Evolutionary conservation across 176 grass and related monocot species (phyloP), one percentile per base, ranked within the genome.

Genomic region (Calamus simplicifolius): DNA sequence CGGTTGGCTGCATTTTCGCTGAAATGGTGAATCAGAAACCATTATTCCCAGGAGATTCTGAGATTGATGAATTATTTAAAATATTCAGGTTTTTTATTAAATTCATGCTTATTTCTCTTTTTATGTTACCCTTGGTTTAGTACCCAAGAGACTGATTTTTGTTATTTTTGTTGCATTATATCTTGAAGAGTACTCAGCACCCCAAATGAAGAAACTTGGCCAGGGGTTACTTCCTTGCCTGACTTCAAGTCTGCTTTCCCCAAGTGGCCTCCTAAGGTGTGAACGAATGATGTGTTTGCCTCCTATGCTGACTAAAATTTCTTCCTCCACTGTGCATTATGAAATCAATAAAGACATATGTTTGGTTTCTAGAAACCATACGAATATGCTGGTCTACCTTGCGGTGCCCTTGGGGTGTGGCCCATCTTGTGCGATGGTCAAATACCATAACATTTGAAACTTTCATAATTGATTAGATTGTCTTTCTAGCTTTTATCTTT

Each of bases 21-120:
- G 90, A 95, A 82, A 95, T 95, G 90, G 90, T 89, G 63, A 95
- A 85, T 80, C 85, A 86, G 73, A 81, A 76, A 16, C 90, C 90
- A 49, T 55, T 95, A 55, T 89, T 95, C 48, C 90, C 90, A 57
- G 90, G 90, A 52, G 90, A 95, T 68, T 95, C 90, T 57, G 90
- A 95, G 73, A 95, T 95, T 6, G 90, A 95, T 48, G 85, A 95
- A 69, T 50, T 95, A 49, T 95, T 95, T 72, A 95, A 81, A 68
- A 95, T 95, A 74, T 95, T 95, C 82, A 95, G 90, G 90, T 95
- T 77, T 51, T 6, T 56, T 26, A 51, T 51, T 3, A 18, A 25
- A 29, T 27, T 70, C 43, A 15, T 67, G 58, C 23, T 38, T 19
- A 48, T 55, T 62, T 71, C 49, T 28, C 18, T 51, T 69, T 30